Evolutionary conservation across 2,329 filamentous ascomycete genomes (phyloP).

Genomic region (Fusarium acutatum): DNA sequence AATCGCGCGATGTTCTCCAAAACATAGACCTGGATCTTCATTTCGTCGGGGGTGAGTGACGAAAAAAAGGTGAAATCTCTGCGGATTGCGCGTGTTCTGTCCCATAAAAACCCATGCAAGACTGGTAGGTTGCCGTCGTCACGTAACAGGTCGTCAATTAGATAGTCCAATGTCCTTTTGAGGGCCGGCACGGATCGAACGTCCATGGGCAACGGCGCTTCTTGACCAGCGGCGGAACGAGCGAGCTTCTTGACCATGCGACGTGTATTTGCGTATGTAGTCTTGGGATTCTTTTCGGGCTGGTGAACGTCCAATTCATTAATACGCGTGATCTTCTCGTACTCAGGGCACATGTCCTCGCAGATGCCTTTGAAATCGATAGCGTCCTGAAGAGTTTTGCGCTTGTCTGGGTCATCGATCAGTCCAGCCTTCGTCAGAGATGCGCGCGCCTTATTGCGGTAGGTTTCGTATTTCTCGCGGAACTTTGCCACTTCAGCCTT

Average conservation of each 20-base stretch:
- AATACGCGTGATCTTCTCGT: constrained; percentile 70
- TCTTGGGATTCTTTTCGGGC: constrained; percentile 61
- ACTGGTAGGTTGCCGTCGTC: constrained; percentile 63
- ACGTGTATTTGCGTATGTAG: constrained; percentile 56
- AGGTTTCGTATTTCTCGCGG: constrained; percentile 64
- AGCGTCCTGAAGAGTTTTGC: constrained; percentile 68
- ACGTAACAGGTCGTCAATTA: constrained; percentile 67
- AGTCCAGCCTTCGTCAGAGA: constrained; percentile 67
- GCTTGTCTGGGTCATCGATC: constrained; percentile 72
- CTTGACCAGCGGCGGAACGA: constrained; percentile 73
- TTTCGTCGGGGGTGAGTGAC: constrained; percentile 64
- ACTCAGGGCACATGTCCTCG: constrained; percentile 75
- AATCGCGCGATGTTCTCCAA: constrained; percentile 73
- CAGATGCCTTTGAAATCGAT: constrained; percentile 74
- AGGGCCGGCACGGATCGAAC: constrained; percentile 69
- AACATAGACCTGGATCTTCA: constrained; percentile 68
- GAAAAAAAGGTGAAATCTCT: constrained; percentile 76
- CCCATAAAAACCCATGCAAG: constrained; percentile 73
- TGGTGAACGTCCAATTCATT: constrained; percentile 66
- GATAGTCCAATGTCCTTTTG: constrained; percentile 68
- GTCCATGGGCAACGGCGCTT: constrained; percentile 73
- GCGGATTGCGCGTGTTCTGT: constrained; percentile 72
- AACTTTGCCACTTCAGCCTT: constrained; percentile 63
- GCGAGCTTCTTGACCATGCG: constrained; percentile 74
- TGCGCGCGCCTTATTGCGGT: constrained; percentile 64